Evolutionary conservation across 768 basidiomycete species (phyloP).

Genomic region (Suillus tomentosus): DNA sequence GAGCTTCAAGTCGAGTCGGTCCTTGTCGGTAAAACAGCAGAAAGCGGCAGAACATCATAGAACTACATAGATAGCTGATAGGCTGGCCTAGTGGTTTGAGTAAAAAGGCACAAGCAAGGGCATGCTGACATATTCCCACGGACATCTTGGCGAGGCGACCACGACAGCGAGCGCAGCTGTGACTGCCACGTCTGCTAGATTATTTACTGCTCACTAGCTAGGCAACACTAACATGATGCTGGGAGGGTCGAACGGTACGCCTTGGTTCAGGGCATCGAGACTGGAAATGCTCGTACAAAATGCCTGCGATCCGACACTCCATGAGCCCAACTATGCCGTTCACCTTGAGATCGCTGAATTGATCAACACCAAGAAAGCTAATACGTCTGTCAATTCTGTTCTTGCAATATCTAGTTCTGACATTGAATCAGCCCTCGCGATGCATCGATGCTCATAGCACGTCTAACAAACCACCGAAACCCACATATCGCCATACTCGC

Average conservation of each 20-base stretch:
- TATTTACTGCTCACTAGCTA: not conserved
- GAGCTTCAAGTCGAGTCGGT: not conserved
- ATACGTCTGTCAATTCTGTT: conserved; percentile 63
- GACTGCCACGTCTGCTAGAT: not conserved
- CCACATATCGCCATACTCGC: conserved; percentile 89
- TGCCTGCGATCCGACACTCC: conserved; percentile 83
- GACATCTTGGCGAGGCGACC: not conserved
- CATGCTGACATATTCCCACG: conserved; percentile 4
- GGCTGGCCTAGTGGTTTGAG: not conserved
- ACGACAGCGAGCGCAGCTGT: conserved; percentile 6
- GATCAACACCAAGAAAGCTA: conserved; percentile 94
- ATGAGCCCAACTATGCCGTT: conserved; percentile 88
- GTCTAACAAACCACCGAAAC: conserved; percentile 89
- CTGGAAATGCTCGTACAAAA: conserved; percentile 75
- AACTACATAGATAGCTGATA: not conserved
- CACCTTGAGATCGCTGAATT: conserved; percentile 94
- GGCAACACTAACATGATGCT: conserved; percentile 40
- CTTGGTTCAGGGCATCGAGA: conserved; percentile 58
- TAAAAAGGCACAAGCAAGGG: not conserved
- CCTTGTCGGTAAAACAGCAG: not conserved
- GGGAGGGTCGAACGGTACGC: conserved; percentile 47
- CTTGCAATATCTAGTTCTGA: conserved; percentile 2
- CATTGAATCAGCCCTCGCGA: conserved; percentile 72
- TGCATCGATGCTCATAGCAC: conserved; percentile 81
- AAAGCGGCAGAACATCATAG: not conserved